Evolutionary conservation across 2,329 filamentous ascomycete species (phyloP).

Genomic region (Verticillium isaacii): DNA sequence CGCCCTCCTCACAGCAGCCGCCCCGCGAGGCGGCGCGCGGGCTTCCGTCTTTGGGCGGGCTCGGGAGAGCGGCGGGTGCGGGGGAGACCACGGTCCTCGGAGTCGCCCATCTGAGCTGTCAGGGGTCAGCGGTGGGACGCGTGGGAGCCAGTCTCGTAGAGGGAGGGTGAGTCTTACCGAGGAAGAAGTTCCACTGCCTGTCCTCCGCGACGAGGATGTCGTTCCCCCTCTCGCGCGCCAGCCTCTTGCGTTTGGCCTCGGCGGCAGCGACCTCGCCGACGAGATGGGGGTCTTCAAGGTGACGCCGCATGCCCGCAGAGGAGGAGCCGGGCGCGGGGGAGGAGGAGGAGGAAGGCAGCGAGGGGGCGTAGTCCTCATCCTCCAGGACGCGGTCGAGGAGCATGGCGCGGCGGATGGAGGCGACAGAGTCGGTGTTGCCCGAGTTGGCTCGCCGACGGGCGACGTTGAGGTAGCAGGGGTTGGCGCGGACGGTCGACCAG

Average conservation of each 20-base stretch:
- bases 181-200: conserved; percentile 55
- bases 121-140: conserved; percentile 8
- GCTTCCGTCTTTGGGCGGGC: conserved; percentile 25
- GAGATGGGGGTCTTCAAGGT: conserved; percentile 62
- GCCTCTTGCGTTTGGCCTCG: conserved; percentile 49
- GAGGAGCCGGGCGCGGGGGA: conserved; percentile 22
- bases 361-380: conserved; percentile 18
- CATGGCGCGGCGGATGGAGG: conserved; percentile 21
- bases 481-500: conserved; percentile 52
- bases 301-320: conserved; percentile 36
- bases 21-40: conserved; percentile 34
- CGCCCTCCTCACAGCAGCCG: conserved; percentile 13
- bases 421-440: conserved; percentile 26
- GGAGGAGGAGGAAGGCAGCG: conserved; percentile 32
- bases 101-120: conserved; percentile 44
- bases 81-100: conserved; percentile 44
- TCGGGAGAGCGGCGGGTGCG: conserved; percentile 35
- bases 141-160: not conserved
- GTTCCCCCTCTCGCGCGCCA: conserved; percentile 50
- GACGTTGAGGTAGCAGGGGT: conserved; percentile 58
- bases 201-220: conserved; percentile 54
- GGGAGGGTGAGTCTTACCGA: conserved; percentile 37
- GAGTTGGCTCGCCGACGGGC: conserved; percentile 55
- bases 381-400: conserved; percentile 31
- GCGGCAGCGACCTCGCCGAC: conserved; percentile 63